Evolutionary conservation across 176 grass and related monocot species (phyloP).

Genomic region (Alopecurus myosuroides): DNA sequence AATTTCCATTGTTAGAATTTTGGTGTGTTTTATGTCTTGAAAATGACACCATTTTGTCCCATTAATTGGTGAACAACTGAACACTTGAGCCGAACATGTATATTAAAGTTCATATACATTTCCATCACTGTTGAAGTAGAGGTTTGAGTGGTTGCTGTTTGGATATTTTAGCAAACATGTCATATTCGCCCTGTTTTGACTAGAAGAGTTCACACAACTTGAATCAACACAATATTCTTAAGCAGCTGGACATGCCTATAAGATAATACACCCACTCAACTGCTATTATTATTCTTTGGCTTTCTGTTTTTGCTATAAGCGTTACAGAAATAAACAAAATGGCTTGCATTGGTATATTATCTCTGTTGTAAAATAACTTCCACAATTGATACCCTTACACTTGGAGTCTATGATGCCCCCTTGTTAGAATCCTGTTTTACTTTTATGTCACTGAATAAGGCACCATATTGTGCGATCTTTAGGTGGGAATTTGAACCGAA

Average conservation of each 20-base stretch:
- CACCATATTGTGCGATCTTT: not conserved
- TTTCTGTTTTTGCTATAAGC: not conserved
- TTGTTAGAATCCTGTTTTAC: not conserved
- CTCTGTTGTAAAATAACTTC: not conserved
- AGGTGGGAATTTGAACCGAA: not conserved
- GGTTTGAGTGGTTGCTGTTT: not conserved
- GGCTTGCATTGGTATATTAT: not conserved
- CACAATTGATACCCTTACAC: not conserved
- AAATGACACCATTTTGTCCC: not conserved
- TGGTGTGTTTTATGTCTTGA: not conserved
- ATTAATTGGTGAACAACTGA: not conserved
- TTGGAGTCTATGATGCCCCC: not conserved
- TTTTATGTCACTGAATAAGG: not conserved
- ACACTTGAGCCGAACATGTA: not conserved
- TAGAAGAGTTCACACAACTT: not conserved
- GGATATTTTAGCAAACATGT: slow-evolving; percentile 3
- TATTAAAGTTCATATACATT: not conserved
- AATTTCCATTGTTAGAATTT: not conserved
- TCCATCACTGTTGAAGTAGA: not conserved
- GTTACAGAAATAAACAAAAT: not conserved
- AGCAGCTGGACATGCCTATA: not conserved
- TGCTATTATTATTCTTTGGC: not conserved
- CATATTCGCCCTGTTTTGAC: not conserved
- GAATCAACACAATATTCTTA: not conserved
- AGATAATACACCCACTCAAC: not conserved